Evolutionary conservation across 768 basidiomycete genomes (phyloP).

Genomic region (Mycena amicta): DNA sequence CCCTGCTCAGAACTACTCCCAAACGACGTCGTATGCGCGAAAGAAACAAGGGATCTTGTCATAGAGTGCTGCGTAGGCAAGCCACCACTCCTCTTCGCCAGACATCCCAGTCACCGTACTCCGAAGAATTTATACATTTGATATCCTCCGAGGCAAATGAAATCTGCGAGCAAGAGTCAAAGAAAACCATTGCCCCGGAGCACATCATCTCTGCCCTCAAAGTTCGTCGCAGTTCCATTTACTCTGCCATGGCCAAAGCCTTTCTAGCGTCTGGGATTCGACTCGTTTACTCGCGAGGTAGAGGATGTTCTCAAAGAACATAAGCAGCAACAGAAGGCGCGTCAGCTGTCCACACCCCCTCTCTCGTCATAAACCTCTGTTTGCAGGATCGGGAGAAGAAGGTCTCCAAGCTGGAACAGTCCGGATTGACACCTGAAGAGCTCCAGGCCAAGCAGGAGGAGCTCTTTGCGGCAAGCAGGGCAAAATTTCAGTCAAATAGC

Average conservation of each 20-base stretch:
- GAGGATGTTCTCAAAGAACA: slow-evolving; percentile 94
- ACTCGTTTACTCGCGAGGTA: slow-evolving; percentile 86
- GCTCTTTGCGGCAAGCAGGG: slow-evolving; percentile 90
- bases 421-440: slow-evolving; percentile 90
- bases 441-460: slow-evolving; percentile 85
- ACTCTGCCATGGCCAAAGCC: background rate
- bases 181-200: slow-evolving; percentile 98
- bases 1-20: slow-evolving; percentile 84
- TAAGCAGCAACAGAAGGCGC: slow-evolving; percentile 92
- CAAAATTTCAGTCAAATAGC: slow-evolving; percentile 63
- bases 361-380: slow-evolving; percentile 13
- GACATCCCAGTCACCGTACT: slow-evolving; percentile 1
- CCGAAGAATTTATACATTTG: slow-evolving; percentile 93
- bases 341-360: slow-evolving; percentile 21
- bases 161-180: slow-evolving; percentile 96
- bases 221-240: slow-evolving; percentile 40
- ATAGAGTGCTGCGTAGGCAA: slow-evolving; percentile 99
- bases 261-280: slow-evolving; percentile 85
- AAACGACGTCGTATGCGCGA: slow-evolving; percentile 83
- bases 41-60: slow-evolving; percentile 95
- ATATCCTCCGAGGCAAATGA: slow-evolving; percentile 98
- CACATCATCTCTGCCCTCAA: slow-evolving; percentile 93
- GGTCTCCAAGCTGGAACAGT: slow-evolving; percentile 84
- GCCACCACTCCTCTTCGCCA: slow-evolving; percentile 5
- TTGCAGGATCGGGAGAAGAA: slow-evolving; percentile 87